Base-by-base conservation (phyloP, 306 rosid species). In the Begonia masoniana region DNA sequence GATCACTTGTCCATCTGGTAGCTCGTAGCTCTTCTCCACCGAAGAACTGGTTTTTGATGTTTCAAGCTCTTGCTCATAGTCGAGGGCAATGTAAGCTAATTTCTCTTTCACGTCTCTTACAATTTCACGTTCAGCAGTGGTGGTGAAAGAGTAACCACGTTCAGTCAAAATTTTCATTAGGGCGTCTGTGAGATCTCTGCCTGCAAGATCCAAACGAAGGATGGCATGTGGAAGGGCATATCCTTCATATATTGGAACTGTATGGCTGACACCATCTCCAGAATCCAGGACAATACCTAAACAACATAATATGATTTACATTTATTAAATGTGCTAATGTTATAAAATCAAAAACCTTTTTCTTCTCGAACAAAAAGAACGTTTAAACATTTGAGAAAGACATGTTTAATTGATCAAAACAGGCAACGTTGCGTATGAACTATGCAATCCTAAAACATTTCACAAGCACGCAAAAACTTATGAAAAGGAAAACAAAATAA, bases 221-320 rank as follows among this genome's bases (percentile, higher is more conserved):
- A 89, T 89, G 59, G 97, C 95, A 13, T 89, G 97, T 63, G 97
- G 97, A 48, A 89, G 94, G 19, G 97, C 89, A 62, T 89, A 89
- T 3, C 97, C 97, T 76, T 89, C 97, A 42, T 89, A 89, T 56
- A 89, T 89, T 7, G 94, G 97, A 75, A 89, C 97, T 51, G 95
- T 89, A 81, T 89, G 97, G 69, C 97, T 88, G 46, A 88, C 97
- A 76, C 97, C 97, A 78, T 88, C 97, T 6, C 97, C 97, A 1
- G 97, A 89, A 71, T 89, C 95, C 46, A 89, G 71, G 67, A 89
- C 97, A 62, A 89, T 89, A 62, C 97, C 95, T 85, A 39, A 31
- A 5, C 39, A 73, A 50, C 66, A 13, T 57, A 67, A 52, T 39
- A 39, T 21, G 17, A 31, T 5, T 5, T 31, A 31, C 39, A 31